Evolutionary conservation across 129 eudicot species (phyloP).

Genomic region (Artemisia tridentata): DNA sequence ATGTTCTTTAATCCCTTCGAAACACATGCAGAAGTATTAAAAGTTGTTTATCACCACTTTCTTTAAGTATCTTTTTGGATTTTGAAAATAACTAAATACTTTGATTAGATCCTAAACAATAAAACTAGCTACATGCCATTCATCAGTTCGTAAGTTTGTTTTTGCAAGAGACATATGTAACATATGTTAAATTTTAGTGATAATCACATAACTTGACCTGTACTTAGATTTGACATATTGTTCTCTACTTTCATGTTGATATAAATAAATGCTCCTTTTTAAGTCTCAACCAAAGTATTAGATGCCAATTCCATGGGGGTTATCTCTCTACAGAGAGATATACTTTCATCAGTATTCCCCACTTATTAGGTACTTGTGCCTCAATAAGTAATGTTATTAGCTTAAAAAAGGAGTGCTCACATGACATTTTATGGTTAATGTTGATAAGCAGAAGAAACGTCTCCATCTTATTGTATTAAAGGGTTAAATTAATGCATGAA

Average conservation of each 20-base stretch:
- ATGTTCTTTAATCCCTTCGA: background rate
- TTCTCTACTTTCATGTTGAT: conserved; percentile 30
- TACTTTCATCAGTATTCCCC: conserved; percentile 26
- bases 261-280: conserved; percentile 14
- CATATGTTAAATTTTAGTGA: conserved; percentile 13
- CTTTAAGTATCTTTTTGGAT: background rate
- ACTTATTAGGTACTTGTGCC: conserved; percentile 32
- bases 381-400: conserved; percentile 19
- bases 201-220: conserved; percentile 13
- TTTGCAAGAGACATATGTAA: conserved; percentile 10
- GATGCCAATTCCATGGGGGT: conserved; percentile 31
- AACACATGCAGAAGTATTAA: background rate
- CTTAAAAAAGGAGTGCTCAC: conserved; percentile 27
- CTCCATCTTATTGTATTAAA: conserved; percentile 11
- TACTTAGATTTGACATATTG: conserved; percentile 34
- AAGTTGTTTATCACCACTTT: background rate
- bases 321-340: conserved; percentile 16
- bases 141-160: too few relatives aligned
- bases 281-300: conserved; percentile 34
- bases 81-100: background rate
- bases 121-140: too few relatives aligned
- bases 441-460: conserved; percentile 19
- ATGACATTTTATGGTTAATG: conserved; percentile 24
- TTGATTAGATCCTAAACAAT: background rate
- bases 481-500: conserved; percentile 2